These are phyloP conservation scores for Cytidiella melzeri DNA, from an alignment of 768 basidiomycete species.

Conservation along the genomic window DNA sequence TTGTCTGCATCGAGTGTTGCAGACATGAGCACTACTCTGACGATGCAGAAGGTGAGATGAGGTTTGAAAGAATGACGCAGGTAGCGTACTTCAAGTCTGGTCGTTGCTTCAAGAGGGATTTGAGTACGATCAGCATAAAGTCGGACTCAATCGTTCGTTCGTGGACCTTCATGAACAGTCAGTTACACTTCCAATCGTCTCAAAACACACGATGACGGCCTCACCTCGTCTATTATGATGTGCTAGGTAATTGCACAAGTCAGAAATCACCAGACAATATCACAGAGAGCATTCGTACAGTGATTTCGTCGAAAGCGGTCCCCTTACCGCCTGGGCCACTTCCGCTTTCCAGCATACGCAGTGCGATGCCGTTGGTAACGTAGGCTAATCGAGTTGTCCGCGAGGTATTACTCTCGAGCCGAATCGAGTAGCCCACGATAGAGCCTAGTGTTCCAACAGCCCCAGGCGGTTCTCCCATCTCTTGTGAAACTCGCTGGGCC, in stretches of 20 bases:
- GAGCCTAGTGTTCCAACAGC: conserved; percentile 71
- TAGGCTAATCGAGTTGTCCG: conserved; percentile 75
- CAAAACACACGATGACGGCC: conserved; percentile 6
- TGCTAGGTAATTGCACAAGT: too few species aligned
- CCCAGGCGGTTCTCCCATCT: conserved; percentile 81
- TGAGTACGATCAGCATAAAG: conserved; percentile 91
- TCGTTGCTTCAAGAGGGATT: conserved; percentile 68
- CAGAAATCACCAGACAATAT: too few species aligned
- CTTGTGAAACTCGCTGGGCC: conserved; percentile 89
- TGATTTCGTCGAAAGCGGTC: conserved; percentile 90
- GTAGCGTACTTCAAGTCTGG: conserved; percentile 75
- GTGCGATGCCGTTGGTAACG: conserved; percentile 91
- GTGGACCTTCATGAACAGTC: conserved; percentile 54
- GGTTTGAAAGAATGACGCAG: not conserved
- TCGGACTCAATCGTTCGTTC: conserved; percentile 97
- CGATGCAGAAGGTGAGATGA: not conserved
- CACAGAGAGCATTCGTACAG: conserved; percentile 42
- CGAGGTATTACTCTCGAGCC: conserved; percentile 82
- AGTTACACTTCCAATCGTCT: not conserved
- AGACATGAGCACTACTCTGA: conserved; percentile 91
- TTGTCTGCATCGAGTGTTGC: conserved; percentile 92
- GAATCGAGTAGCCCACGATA: conserved; percentile 90
- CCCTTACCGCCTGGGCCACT: conserved; percentile 62
- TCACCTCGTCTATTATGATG: conserved; percentile 90
- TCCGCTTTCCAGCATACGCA: conserved; percentile 93